Evolutionary conservation across 2,329 filamentous ascomycete species (phyloP).

Genomic region (Seiridium cupressi): DNA sequence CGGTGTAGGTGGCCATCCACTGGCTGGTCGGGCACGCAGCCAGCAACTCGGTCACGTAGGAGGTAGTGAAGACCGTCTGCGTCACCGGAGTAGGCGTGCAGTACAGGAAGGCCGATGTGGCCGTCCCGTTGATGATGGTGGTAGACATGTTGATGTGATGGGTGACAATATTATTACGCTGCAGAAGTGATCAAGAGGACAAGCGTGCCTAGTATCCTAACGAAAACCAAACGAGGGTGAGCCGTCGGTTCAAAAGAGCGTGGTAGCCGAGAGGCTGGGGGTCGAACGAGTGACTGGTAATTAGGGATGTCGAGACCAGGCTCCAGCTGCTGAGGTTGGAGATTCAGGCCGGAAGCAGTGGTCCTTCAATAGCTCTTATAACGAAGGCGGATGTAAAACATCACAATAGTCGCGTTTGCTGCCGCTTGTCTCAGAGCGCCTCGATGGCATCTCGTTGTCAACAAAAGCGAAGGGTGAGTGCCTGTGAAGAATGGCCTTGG

Average conservation of each 20-base stretch:
- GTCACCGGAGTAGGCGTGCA: constrained; percentile 25
- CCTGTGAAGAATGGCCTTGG: constrained; percentile 21
- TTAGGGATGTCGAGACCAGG: constrained; percentile 9
- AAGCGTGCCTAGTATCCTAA: too few relatives aligned
- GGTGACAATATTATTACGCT: neutral
- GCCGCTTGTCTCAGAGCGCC: constrained; percentile 6
- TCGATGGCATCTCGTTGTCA: neutral
- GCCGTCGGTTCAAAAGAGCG: constrained; percentile 18
- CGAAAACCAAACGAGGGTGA: too few relatives aligned
- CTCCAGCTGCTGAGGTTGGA: constrained; percentile 11
- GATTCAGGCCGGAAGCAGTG: constrained; percentile 9
- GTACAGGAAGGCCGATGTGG: constrained; percentile 26
- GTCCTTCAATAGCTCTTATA: constrained; percentile 20
- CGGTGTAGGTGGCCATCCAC: constrained; percentile 40
- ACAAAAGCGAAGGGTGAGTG: constrained; percentile 6
- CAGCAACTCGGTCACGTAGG: constrained; percentile 33
- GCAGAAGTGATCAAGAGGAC: too few relatives aligned
- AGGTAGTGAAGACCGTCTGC: constrained; percentile 31
- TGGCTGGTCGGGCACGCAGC: constrained; percentile 35
- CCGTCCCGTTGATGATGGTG: constrained; percentile 23
- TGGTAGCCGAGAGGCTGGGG: constrained; percentile 16
- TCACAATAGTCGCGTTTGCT: neutral
- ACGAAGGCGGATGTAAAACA: constrained; percentile 17
- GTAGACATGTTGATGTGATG: constrained; percentile 17
- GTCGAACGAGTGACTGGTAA: neutral